A percentile compares a stretch with the other conserved stretches of the same genome.
Evolutionary conservation across 2,329 filamentous ascomycete species (phyloP).

Genomic region (Fusarium sp.): DNA sequence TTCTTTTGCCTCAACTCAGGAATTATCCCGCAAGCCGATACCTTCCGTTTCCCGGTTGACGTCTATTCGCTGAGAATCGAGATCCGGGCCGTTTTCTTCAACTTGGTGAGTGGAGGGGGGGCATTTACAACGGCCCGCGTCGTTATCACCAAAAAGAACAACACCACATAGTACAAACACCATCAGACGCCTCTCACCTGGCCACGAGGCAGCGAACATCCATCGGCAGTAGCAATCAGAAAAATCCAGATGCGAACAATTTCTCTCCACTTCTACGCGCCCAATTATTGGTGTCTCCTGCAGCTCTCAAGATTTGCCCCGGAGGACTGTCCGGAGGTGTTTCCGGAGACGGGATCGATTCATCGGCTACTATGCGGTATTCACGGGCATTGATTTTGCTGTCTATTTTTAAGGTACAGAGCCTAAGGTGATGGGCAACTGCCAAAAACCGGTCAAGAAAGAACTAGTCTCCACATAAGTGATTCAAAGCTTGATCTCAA

Average conservation of each 20-base stretch:
- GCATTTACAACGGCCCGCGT: constrained; percentile 17
- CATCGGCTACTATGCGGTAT: constrained; percentile 27
- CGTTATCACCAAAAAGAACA: constrained; percentile 7
- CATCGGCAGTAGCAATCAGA: constrained; percentile 13
- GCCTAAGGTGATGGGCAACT: neutral
- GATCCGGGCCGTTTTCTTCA: constrained; percentile 39
- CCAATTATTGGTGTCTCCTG: constrained; percentile 18
- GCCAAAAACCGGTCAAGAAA: constrained; percentile 1
- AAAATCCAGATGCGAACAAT: constrained; percentile 19
- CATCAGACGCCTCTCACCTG: constrained; percentile 34
- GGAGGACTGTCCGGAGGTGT: constrained; percentile 39
- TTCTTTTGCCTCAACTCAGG: constrained; percentile 13
- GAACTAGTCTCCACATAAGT: constrained; percentile 14
- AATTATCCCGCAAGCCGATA: constrained; percentile 38
- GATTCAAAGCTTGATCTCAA: constrained; percentile 17
- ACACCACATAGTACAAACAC: constrained; percentile 19
- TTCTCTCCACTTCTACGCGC: constrained; percentile 34
- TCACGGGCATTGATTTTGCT: neutral
- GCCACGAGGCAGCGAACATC: constrained; percentile 28
- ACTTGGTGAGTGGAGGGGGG: constrained; percentile 26
- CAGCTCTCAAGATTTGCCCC: constrained; percentile 25
- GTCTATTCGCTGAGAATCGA: constrained; percentile 24
- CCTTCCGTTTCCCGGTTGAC: constrained; percentile 27
- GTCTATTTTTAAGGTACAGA: neutral
- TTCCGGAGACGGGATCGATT: constrained; percentile 36